Evolutionary conservation across 768 basidiomycete species (phyloP), one percentile per base, ranked within the genome.

Genomic region (Rhizopogon salebrosus): DNA sequence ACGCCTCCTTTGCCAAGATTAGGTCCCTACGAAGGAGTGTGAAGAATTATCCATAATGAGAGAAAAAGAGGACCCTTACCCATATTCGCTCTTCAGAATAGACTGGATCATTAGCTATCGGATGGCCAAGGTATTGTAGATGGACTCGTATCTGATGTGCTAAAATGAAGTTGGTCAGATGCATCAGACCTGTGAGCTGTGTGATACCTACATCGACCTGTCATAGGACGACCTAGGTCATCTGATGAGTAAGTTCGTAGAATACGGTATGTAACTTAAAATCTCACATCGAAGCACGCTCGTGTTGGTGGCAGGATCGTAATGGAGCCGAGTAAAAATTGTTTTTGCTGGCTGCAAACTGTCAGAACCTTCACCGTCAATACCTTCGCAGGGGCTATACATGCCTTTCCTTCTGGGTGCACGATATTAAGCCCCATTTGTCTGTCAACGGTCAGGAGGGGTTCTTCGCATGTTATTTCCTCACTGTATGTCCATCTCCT

Each of bases 61-160:
- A 29, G 20, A 6, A 18, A 40, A 46, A 31, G 18, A 24, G 24
- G n/a, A 35, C 22, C 64, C 71, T 31, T 60, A 84, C 89, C 89
- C 89, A 92, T 48, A 90, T 89, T 37, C 77, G 79, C 31, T 75
- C 72, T 54, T 89, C 87, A 16, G 88, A 87, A 69, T 99, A 99
- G 3, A 98, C 79, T 2, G 94, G 91, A 60, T 98, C 97, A 64
- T 99, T 98, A 10, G 92, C 90, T 57, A 99, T 93, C 0, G 97
- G 88, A 64, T 90, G 75, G 1, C 95, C 97, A 52, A 99, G 81
- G 68, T 80, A 98, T 69, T 98, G 97, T 3, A 99, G 79, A 64
- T 99, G 97, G 3, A 99, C 95, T 46, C 97, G 82, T 53, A 98
- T 90, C 69, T 99, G 97, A 71, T 99, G 97, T 0, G 97, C 94